Percentiles rank a stretch among this genome's conserved stretches.
These are phyloP conservation scores for Cutaneotrichosporon mucoides DNA, from an alignment of 1,284 basidiomycete genomes.

Conservation along the genomic window DNA sequence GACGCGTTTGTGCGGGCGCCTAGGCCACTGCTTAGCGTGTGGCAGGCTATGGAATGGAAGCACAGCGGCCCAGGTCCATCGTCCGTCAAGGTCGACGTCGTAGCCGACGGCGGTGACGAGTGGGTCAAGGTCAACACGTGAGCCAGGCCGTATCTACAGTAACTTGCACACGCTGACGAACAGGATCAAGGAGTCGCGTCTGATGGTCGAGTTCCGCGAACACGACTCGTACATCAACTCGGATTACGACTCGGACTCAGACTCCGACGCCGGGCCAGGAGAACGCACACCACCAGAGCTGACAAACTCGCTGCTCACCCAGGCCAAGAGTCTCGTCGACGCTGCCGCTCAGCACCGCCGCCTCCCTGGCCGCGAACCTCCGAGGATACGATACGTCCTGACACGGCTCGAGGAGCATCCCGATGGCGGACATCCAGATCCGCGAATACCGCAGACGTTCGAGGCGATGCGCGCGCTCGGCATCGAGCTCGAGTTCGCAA, in stretches of 20 bases:
- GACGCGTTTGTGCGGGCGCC: conserved; percentile 31
- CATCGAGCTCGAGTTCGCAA: conserved; percentile 53
- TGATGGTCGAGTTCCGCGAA: conserved; percentile 74
- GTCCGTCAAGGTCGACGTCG: conserved; percentile 60
- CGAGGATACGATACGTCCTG: conserved; percentile 60
- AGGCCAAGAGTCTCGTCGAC: conserved; percentile 52
- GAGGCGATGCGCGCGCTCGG: conserved; percentile 59
- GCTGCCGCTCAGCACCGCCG: conserved; percentile 58
- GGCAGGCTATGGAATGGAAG: conserved; percentile 29
- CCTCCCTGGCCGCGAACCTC: conserved; percentile 24
- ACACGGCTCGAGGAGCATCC: conserved; percentile 58
- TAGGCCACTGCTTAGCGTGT: conserved; percentile 31
- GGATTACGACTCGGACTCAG: conserved; percentile 37
- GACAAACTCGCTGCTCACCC: conserved; percentile 56
- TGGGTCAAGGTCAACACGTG: conserved; percentile 86
- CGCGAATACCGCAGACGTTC: conserved; percentile 62
- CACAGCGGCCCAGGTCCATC: conserved; percentile 3
- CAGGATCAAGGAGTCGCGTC: conserved; percentile 69
- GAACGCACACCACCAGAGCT: conserved; percentile 4
- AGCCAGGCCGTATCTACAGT: conserved; percentile 29
- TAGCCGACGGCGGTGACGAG: conserved; percentile 62
- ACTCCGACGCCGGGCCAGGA: conserved; percentile 2
- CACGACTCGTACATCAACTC: conserved; percentile 69
- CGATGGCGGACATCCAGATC: conserved; percentile 49
- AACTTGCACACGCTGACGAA: not conserved